Evolutionary conservation across 2,329 filamentous ascomycete species (phyloP), one percentile per base, ranked within the genome.

Genomic region (Cladosporium oxysporum): DNA sequence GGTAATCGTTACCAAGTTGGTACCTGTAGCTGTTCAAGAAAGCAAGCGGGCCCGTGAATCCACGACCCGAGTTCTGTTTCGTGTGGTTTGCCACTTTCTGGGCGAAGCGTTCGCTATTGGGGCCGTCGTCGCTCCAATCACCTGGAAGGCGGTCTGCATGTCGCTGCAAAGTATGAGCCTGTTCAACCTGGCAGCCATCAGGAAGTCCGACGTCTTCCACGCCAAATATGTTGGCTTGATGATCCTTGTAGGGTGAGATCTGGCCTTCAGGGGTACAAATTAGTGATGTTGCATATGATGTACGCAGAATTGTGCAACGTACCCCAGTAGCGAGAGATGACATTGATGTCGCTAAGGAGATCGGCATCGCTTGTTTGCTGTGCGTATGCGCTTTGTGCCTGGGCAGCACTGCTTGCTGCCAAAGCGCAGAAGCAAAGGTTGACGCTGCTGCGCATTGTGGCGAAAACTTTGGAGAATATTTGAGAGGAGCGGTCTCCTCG

Each of bases 1-100:
- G 69, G 21, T 79, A 78, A 23, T 80, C 77, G 23, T 77, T 75
- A 12, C 78, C 76, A 70, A 86, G 69, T 16, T 78, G 70, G 69
- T 86, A 85, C 28, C 76, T 69, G 76, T 85, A 87, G 41, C 74
- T 72, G 69, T 87, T 86, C 60, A 87, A 72, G 70, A 87, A 87
- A 12, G 74, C 71, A 49, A 87, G 73, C 0, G 83, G 82, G 0
- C 85, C 85, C 0, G 76, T 77, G 66, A 82, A 83, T 26, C 71
- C 67, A 18, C 72, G 67, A 10, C 70, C 71, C 0, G 76, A 69
- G 62, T 81, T 77, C 0, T 75, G 69, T 6, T 73, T 72, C 28
- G 80, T 81, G 71, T 80, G 83, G 64, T 83, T 83, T 26, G 70
- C 67, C 1, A 87, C 71, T 72, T 86, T 86, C 16, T 76, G 71